phyloP scores from a whole-genome alignment of 306 rosid species.

The apple (Malus domestica) region ASM211411v1 NC_041794.1:26448501-26449000 shows the following conservation, averaged over 20 bases:
- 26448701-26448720: too few species aligned
- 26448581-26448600: background rate
- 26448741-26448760: background rate
- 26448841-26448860: too few species aligned
- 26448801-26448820: too few species aligned
- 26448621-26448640: background rate
- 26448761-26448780: background rate
- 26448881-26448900: fast-evolving
- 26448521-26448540: too few species aligned
- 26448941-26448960: too few species aligned
- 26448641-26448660: background rate
- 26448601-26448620: background rate
- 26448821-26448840: too few species aligned
- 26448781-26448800: background rate
- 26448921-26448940: too few species aligned
- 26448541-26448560: background rate
- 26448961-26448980: too few species aligned
- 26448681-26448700: background rate
- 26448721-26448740: background rate
- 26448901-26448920: too few species aligned
- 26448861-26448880: too few species aligned
- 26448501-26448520: background rate
- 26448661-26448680: too few species aligned
- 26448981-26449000: too few species aligned
- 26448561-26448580: background rate